A percentile compares a stretch with the other conserved stretches of the same genome.
Conservation (phyloP, 192 early-diverging fungal genomes). For the Radiomyces spectabilis region DNA sequence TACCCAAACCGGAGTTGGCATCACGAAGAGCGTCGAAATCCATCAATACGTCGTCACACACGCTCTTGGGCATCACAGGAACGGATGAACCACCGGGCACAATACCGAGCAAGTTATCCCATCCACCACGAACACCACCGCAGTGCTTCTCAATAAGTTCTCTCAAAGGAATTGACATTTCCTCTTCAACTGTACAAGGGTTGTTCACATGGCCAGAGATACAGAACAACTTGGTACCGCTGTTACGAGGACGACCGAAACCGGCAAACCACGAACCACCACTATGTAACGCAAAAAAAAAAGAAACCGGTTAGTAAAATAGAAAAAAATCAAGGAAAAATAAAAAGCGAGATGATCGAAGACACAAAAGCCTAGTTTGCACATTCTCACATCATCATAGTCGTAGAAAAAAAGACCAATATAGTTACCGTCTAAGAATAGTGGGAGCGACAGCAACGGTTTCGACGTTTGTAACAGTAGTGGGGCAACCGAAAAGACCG, state of each 20-base stretch:
- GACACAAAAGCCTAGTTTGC: not conserved
- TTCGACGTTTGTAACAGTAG: constrained; percentile 99
- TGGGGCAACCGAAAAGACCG: constrained; percentile 97
- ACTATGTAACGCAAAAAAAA: too few species aligned
- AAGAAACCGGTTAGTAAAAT: too few species aligned
- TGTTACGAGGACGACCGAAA: constrained; percentile 89
- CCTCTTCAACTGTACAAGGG: constrained; percentile 97
- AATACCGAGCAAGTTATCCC: constrained; percentile 97
- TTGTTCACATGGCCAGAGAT: constrained; percentile 98
- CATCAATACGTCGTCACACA: constrained; percentile 93
- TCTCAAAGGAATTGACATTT: constrained; percentile 93
- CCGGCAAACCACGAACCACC: constrained; percentile 91
- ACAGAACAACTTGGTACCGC: constrained; percentile 95
- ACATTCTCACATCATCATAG: not conserved
- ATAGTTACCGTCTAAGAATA: constrained; percentile 49
- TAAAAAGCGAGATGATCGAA: too few species aligned
- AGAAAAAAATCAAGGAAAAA: not conserved
- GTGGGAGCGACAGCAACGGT: constrained; percentile 98
- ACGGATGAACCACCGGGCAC: constrained; percentile 97
- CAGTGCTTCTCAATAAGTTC: constrained; percentile 94
- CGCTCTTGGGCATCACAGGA: constrained; percentile 73
- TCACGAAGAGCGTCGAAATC: constrained; percentile 98
- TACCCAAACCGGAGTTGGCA: constrained; percentile 88
- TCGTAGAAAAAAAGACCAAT: not conserved
- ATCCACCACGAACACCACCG: constrained; percentile 95